Percentiles rank a stretch among this genome's conserved stretches.
Evolutionary conservation across 1,139 yeast species (phyloP).

Genomic region (Nakaseomyces uthaithaninus): DNA sequence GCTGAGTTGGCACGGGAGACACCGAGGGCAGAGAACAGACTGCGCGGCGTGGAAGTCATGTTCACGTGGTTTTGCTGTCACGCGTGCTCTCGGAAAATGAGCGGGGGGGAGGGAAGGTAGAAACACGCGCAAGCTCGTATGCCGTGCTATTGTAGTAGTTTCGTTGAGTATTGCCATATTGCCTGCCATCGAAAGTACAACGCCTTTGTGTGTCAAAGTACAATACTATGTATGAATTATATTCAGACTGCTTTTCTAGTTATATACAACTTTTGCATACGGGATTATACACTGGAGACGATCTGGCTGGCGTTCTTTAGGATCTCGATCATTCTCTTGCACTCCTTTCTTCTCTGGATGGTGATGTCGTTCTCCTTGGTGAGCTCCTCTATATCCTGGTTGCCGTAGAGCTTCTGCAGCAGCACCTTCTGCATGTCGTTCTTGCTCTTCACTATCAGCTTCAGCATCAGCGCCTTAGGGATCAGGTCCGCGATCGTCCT

Average conservation of each 20-base stretch:
- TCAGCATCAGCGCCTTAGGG: slow-evolving; percentile 92
- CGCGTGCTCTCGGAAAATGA: too few relatives aligned
- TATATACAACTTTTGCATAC: background rate
- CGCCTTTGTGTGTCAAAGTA: too few relatives aligned
- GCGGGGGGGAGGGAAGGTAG: too few relatives aligned
- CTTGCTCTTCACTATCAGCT: slow-evolving; percentile 75
- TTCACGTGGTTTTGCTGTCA: too few relatives aligned
- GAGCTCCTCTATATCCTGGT: slow-evolving; percentile 64
- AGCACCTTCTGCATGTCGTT: slow-evolving; percentile 85
- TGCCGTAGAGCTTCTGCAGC: slow-evolving; percentile 76
- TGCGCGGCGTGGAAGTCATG: too few relatives aligned
- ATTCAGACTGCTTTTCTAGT: background rate
- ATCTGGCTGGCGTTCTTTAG: slow-evolving; percentile 83
- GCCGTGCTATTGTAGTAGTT: too few relatives aligned
- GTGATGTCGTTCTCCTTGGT: slow-evolving; percentile 90
- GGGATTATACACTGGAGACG: slow-evolving; percentile 64
- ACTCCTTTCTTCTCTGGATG: slow-evolving; percentile 90
- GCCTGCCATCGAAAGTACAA: too few relatives aligned
- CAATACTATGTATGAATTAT: too few relatives aligned
- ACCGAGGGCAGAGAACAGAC: too few relatives aligned
- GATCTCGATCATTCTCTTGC: slow-evolving; percentile 89
- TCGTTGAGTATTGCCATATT: too few relatives aligned
- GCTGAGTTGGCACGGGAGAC: too few relatives aligned
- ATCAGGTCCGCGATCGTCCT: slow-evolving; percentile 88
- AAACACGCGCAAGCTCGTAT: too few relatives aligned